A percentile compares a stretch with the other conserved stretches of the same genome.
These are phyloP conservation scores for Colletotrichum eremochloae DNA, from an alignment of 2,329 filamentous ascomycete species.

Conservation along the genomic window DNA sequence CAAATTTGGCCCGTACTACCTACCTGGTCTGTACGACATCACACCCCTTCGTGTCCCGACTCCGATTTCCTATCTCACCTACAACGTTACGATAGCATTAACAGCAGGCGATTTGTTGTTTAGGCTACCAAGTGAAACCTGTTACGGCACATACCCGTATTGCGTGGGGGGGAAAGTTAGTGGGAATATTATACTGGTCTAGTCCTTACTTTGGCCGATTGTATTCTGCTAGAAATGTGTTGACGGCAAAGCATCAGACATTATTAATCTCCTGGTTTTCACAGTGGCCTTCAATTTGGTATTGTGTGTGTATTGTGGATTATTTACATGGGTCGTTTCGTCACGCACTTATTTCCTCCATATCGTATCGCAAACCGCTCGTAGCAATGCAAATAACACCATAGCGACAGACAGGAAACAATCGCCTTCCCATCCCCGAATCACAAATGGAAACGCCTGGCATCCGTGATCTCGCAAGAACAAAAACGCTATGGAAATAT, in stretches of 20 bases:
- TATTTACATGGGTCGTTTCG: slow-evolving; percentile 16
- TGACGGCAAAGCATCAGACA: not conserved
- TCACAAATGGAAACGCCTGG: slow-evolving; percentile 16
- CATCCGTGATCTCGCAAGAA: slow-evolving; percentile 23
- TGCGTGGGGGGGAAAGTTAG: too few species aligned
- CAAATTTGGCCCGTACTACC: not conserved
- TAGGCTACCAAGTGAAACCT: not conserved
- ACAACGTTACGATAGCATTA: not conserved
- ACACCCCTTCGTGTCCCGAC: not conserved
- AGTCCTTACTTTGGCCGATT: not conserved
- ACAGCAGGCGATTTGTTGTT: not conserved
- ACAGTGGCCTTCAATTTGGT: not conserved
- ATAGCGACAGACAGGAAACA: slow-evolving; percentile 26
- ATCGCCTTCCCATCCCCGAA: slow-evolving; percentile 20
- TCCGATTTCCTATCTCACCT: not conserved
- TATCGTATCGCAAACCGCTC: not conserved
- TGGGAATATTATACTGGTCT: not conserved
- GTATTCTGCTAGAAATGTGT: not conserved
- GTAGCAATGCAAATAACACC: not conserved
- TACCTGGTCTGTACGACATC: not conserved
- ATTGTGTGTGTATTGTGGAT: not conserved
- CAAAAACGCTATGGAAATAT: not conserved
- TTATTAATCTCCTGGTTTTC: not conserved
- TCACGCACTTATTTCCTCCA: slow-evolving; percentile 1
- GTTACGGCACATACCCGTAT: not conserved